Evolutionary conservation across 768 basidiomycete genomes (phyloP).

Genomic region (Rhodotorula toruloides): DNA sequence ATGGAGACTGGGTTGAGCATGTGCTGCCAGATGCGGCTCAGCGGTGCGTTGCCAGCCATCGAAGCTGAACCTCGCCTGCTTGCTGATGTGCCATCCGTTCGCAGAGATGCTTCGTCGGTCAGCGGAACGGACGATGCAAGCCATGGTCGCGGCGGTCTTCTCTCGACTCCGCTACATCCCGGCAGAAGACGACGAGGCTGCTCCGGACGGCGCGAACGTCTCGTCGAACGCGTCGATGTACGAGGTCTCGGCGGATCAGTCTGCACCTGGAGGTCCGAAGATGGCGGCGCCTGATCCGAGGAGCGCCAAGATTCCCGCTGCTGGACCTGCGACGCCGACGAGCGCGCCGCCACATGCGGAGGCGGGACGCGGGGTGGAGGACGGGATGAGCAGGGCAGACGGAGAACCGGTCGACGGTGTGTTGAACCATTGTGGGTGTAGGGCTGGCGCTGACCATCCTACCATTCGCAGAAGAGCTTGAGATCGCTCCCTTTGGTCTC

Average conservation of each 20-base stretch:
- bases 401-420: constrained; percentile 50
- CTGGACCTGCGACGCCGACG: not conserved
- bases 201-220: constrained; percentile 6
- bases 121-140: constrained; percentile 83
- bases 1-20: constrained; percentile 94
- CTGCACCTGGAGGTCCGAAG: constrained; percentile 25
- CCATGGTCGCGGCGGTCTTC: constrained; percentile 76
- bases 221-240: constrained; percentile 9
- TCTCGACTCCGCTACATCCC: constrained; percentile 53
- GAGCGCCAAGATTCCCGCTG: constrained; percentile 36
- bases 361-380: too few relatives aligned
- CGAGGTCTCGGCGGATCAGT: not conserved
- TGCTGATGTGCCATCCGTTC: not conserved
- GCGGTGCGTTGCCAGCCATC: constrained; percentile 59
- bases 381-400: constrained; percentile 30
- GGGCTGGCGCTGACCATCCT: not conserved
- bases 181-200: constrained; percentile 17
- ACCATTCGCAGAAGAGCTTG: not conserved
- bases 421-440: too few relatives aligned
- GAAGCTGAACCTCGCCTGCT: not conserved
- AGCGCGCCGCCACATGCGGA: not conserved
- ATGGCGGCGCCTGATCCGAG: constrained; percentile 41
- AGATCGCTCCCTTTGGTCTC: constrained; percentile 63
- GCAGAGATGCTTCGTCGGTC: constrained; percentile 79
- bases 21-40: constrained; percentile 92